A percentile compares a stretch with the other conserved stretches of the same genome.
Conservation (phyloP, 179 eudicot species). For the Beta macrorhiza region DNA sequence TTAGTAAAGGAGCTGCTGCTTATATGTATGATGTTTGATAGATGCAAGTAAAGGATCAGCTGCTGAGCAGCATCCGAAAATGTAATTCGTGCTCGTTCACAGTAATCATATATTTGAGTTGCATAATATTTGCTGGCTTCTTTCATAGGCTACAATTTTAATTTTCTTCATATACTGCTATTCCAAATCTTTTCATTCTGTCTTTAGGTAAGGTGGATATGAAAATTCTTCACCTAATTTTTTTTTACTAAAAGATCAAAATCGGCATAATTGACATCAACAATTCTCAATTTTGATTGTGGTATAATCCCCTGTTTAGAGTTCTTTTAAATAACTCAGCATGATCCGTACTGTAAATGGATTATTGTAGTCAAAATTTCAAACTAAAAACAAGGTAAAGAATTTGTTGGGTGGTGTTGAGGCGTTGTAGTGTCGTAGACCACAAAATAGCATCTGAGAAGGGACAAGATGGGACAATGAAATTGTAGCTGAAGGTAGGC, state of each 20-base stretch:
- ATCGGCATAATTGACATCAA: too few species aligned
- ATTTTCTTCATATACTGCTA: too few species aligned
- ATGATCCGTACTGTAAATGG: too few species aligned
- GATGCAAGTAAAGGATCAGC: slow-evolving; percentile 14
- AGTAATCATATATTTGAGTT: slow-evolving; percentile 27
- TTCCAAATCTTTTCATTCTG: not conserved
- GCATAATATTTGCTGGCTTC: not conserved
- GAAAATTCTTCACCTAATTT: too few species aligned
- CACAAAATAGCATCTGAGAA: slow-evolving; percentile 6
- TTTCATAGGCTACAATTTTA: not conserved
- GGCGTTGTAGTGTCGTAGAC: not conserved
- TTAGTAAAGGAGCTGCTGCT: slow-evolving; percentile 30
- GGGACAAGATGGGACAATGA: not conserved
- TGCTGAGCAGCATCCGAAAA: slow-evolving; percentile 22
- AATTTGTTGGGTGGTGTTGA: not conserved
- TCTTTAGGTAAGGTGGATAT: not conserved
- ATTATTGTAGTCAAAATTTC: too few species aligned
- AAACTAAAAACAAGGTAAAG: not conserved
- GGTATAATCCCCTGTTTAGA: too few species aligned
- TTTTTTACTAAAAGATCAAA: too few species aligned
- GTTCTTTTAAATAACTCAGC: too few species aligned
- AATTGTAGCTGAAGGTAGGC: not conserved
- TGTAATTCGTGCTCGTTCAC: slow-evolving; percentile 26
- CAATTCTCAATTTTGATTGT: too few species aligned
- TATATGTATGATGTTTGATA: slow-evolving; percentile 6